Evolutionary conservation across 768 basidiomycete species (phyloP).

Genomic region (Nidularia pulvinata): DNA sequence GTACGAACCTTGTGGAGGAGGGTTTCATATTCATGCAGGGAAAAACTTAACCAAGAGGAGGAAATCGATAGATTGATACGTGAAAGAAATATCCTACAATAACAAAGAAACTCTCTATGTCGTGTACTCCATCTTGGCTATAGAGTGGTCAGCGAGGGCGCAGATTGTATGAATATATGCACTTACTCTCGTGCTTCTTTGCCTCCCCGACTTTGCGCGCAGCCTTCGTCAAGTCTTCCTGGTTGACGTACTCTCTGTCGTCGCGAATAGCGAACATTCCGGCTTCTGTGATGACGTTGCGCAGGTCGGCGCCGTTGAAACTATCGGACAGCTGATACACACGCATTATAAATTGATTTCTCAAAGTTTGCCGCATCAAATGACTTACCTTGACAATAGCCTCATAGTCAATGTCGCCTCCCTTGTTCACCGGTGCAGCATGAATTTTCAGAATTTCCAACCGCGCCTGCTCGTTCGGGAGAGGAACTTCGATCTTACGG

Average conservation of each 20-base stretch:
- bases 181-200: conserved; percentile 96
- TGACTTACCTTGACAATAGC: conserved; percentile 87
- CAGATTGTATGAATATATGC: neutral
- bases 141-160: conserved; percentile 5
- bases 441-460: conserved; percentile 98
- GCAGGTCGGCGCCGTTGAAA: conserved; percentile 96
- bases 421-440: conserved; percentile 91
- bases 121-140: conserved; percentile 58
- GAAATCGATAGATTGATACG: no score
- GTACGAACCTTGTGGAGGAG: no score
- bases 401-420: conserved; percentile 95
- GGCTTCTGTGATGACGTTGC: conserved; percentile 94
- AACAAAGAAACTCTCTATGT: conserved; percentile 23
- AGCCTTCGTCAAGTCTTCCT: conserved; percentile 97
- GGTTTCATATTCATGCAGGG: no score
- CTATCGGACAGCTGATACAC: conserved; percentile 71
- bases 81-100: neutral
- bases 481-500: conserved; percentile 96
- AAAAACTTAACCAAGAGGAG: no score
- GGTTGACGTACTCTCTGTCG: conserved; percentile 90
- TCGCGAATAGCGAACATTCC: conserved; percentile 99
- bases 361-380: neutral
- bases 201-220: conserved; percentile 94
- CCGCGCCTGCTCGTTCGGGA: conserved; percentile 97
- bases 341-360: neutral